phyloP scores from a whole-genome alignment of 768 basidiomycete genomes.

The Amanita pseudoporphyria region DNA sequence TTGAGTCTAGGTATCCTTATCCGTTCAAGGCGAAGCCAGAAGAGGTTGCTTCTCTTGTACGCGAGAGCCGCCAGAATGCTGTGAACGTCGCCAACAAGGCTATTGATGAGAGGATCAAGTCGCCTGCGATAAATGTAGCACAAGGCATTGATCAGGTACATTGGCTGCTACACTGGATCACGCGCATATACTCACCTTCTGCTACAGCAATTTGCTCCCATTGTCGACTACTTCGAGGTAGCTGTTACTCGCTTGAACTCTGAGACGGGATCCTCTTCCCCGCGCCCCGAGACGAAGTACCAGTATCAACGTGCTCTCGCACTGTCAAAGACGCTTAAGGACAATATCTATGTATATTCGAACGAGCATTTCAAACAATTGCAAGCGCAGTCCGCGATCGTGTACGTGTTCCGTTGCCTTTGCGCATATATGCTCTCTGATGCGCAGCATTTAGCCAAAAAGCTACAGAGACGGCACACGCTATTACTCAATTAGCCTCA shows the following conservation, averaged over 20 bases:
- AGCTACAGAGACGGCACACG: conserved; percentile 57
- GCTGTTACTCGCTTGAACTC: conserved; percentile 41
- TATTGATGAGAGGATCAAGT: conserved; percentile 55
- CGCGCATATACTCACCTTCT: conserved; percentile 8
- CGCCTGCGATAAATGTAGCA: conserved; percentile 51
- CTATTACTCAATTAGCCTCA: conserved; percentile 50
- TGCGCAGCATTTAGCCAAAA: conserved; percentile 40
- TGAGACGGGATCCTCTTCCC: conserved; percentile 34
- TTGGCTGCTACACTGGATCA: conserved; percentile 11
- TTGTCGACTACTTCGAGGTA: conserved; percentile 62
- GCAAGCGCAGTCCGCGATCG: conserved; percentile 52
- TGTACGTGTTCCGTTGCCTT: conserved; percentile 32
- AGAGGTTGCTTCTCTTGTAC: conserved; percentile 54
- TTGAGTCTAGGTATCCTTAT: conserved; percentile 66
- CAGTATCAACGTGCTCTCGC: conserved; percentile 71
- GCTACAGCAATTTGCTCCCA: conserved; percentile 55
- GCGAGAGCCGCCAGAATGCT: conserved; percentile 44
- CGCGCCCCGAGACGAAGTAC: conserved; percentile 47
- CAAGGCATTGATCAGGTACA: conserved; percentile 66
- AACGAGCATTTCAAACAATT: conserved; percentile 64
- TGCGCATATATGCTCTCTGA: conserved; percentile 6
- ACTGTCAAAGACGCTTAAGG: conserved; percentile 54
- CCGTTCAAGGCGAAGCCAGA: conserved; percentile 68
- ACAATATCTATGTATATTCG: conserved; percentile 56
- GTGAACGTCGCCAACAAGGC: conserved; percentile 42